Conservation (phyloP, 208 protist genomes). For the Vickermania ingenoplastis region DNA sequence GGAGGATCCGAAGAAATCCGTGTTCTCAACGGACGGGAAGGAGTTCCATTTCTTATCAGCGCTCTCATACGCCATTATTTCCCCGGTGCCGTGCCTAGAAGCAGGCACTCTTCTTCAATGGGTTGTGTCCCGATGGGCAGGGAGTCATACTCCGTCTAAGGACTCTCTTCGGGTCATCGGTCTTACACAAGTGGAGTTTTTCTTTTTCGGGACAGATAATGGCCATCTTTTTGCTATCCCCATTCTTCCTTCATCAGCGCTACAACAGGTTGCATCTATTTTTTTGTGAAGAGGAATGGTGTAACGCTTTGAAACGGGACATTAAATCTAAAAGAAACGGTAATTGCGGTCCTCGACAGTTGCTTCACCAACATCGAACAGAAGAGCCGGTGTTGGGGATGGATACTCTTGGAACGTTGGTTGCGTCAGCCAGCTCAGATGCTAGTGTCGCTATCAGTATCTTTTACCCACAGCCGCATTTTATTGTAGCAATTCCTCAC, state of each 20-base stretch:
- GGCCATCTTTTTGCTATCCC: conserved; percentile 49
- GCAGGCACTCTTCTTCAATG: conserved; percentile 27
- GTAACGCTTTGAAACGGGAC: not conserved
- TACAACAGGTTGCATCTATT: not conserved
- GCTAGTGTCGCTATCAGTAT: conserved; percentile 40
- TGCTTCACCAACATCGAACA: conserved; percentile 49
- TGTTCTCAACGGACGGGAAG: conserved; percentile 16
- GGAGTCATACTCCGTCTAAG: not conserved
- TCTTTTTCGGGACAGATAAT: conserved; percentile 55
- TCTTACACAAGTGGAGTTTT: conserved; percentile 73
- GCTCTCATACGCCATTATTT: conserved; percentile 53
- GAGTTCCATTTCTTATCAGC: conserved; percentile 35
- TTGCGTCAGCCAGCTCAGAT: conserved; percentile 31
- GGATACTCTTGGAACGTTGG: conserved; percentile 35
- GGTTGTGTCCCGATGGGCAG: conserved; percentile 12
- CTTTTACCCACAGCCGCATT: conserved; percentile 37
- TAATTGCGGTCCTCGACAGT: conserved; percentile 29
- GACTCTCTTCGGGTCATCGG: conserved; percentile 9
- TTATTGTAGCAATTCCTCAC: conserved; percentile 37
- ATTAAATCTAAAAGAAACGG: not conserved
- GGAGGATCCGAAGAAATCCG: not conserved
- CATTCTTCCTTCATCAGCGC: conserved; percentile 45
- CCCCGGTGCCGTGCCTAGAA: conserved; percentile 12
- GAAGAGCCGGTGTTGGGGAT: conserved; percentile 41
- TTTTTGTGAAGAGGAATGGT: not conserved